phyloP scores from a whole-genome alignment of 495 filamentous ascomycete genomes.

The Bacidia rubella region DNA sequence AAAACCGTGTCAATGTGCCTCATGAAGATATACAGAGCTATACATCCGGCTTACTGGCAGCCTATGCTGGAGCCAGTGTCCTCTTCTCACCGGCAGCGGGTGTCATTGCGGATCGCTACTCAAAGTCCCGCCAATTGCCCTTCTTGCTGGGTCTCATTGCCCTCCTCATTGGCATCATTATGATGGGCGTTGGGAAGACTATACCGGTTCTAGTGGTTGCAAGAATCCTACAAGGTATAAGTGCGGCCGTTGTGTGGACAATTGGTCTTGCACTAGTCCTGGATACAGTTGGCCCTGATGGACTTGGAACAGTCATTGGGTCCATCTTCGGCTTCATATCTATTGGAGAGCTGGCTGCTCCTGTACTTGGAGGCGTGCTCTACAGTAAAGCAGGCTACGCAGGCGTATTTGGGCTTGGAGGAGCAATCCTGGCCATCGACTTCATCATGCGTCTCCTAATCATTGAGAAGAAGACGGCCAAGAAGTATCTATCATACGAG shows the following conservation, averaged over 20 bases:
- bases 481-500: constrained; percentile 11
- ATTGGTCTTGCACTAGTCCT: constrained; percentile 41
- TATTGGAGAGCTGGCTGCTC: constrained; percentile 36
- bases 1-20: constrained; percentile 37
- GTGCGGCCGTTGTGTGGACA: constrained; percentile 50
- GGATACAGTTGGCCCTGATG: constrained; percentile 38
- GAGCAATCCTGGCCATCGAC: constrained; percentile 44
- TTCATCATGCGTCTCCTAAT: constrained; percentile 48
- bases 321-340: constrained; percentile 41
- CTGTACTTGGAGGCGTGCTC: constrained; percentile 48
- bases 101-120: constrained; percentile 43
- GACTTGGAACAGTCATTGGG: constrained; percentile 42
- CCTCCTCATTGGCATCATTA: constrained; percentile 40
- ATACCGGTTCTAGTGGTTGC: constrained; percentile 40
- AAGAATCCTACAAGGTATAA: constrained; percentile 47
- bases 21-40: constrained; percentile 36
- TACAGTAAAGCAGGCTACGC: constrained; percentile 44
- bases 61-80: constrained; percentile 44
- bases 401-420: constrained; percentile 47
- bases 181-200: constrained; percentile 40
- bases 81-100: constrained; percentile 43
- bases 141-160: constrained; percentile 45
- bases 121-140: constrained; percentile 35
- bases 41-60: constrained; percentile 42
- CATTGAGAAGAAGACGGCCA: constrained; percentile 45